Conservation (phyloP, 305 asterid species). For the Solanum hybrid region DNA sequence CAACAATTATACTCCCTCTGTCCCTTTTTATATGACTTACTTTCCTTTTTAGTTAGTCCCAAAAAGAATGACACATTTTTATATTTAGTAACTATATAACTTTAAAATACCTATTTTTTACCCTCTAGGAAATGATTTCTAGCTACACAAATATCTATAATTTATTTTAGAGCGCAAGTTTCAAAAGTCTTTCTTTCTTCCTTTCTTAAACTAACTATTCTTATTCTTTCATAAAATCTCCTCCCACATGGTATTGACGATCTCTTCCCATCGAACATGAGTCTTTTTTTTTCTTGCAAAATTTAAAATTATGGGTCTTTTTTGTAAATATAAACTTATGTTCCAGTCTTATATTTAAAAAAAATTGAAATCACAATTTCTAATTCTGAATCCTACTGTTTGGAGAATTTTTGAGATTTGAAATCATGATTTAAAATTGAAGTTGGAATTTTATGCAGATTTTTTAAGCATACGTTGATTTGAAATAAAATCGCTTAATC, state of each 20-base stretch:
- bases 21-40: background rate
- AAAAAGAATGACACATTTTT: background rate
- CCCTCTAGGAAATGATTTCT: background rate
- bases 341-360: background rate
- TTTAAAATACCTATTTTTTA: background rate
- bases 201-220: background rate
- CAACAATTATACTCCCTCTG: background rate
- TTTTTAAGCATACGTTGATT: background rate
- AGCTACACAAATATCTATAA: background rate
- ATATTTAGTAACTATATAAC: no score
- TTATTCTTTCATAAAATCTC: background rate
- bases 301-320: background rate
- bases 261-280: background rate
- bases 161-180: background rate
- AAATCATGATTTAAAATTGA: background rate
- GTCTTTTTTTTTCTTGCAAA: background rate
- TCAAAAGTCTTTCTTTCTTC: background rate
- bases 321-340: background rate
- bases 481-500: background rate
- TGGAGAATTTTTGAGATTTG: background rate
- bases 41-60: background rate
- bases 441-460: background rate
- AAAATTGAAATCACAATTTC: background rate
- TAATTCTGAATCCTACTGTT: background rate
- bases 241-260: background rate